Conservation (phyloP, 75 land plant genomes). For the Adiantum capillusveneris region DNA sequence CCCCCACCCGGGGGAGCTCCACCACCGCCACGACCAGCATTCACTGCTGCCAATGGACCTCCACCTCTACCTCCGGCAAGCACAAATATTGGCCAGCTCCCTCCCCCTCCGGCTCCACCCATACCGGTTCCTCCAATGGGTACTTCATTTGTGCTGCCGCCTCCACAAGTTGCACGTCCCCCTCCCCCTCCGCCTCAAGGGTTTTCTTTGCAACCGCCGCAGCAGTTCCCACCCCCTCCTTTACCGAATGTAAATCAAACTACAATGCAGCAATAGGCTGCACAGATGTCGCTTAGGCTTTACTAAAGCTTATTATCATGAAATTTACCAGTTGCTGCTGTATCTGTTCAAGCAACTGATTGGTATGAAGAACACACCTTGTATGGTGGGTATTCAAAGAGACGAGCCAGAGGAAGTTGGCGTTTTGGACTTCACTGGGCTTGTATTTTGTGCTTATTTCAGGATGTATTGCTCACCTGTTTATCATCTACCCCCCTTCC, state of each 20-base stretch:
- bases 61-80: slow-evolving; percentile 50
- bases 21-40: slow-evolving; percentile 50
- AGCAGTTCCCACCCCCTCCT: slow-evolving; percentile 29
- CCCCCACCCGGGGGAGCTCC: slow-evolving; percentile 41
- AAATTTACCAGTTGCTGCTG: too few relatives aligned
- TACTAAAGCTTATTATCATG: too few relatives aligned
- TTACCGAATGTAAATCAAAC: slow-evolving; percentile 10
- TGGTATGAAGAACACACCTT: too few relatives aligned
- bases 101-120: slow-evolving; percentile 3
- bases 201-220: slow-evolving; percentile 43
- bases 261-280: too few relatives aligned
- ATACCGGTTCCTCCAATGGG: slow-evolving; percentile 22
- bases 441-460: too few relatives aligned
- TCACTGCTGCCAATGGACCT: slow-evolving; percentile 38
- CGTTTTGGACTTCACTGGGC: too few relatives aligned
- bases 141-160: slow-evolving; percentile 23
- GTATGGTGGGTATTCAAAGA: too few relatives aligned
- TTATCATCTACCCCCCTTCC: too few relatives aligned
- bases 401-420: too few relatives aligned
- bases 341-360: too few relatives aligned
- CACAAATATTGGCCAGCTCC: neutral
- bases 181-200: slow-evolving; percentile 46
- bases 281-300: too few relatives aligned
- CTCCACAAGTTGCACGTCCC: slow-evolving; percentile 35
- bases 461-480: too few relatives aligned